phyloP scores from a whole-genome alignment of 1,284 basidiomycete genomes.

The Moesziomyces parantarcticus region DNA sequence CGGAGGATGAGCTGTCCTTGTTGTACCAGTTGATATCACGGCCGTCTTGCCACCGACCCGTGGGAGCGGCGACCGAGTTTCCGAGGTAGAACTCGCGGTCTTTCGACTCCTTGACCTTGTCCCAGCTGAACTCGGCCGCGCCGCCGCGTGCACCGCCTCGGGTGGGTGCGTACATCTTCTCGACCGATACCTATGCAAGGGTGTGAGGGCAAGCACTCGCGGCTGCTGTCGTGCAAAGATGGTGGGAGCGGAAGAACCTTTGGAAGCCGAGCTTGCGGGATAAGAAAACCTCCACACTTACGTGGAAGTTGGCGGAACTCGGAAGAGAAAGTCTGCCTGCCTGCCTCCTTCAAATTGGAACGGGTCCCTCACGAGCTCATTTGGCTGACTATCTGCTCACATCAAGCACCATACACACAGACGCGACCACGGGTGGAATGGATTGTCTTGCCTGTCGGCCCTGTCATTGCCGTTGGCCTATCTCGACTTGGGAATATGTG shows the following conservation, averaged over 20 bases:
- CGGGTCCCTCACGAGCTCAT: too few species aligned
- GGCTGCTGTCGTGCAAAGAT: not conserved
- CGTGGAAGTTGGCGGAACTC: too few species aligned
- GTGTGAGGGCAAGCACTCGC: too few species aligned
- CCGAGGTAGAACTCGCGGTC: slow-evolving; percentile 66
- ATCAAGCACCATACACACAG: too few species aligned
- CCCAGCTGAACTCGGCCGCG: slow-evolving; percentile 64
- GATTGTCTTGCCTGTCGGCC: not conserved
- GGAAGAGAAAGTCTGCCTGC: too few species aligned
- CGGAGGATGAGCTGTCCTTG: slow-evolving; percentile 40
- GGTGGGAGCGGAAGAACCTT: not conserved
- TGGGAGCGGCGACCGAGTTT: slow-evolving; percentile 64
- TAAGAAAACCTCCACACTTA: too few species aligned
- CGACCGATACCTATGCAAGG: too few species aligned
- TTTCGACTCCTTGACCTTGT: slow-evolving; percentile 61
- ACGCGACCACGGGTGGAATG: not conserved
- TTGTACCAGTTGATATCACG: slow-evolving; percentile 67
- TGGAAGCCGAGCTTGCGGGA: too few species aligned
- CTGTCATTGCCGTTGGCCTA: not conserved
- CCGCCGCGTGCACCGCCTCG: slow-evolving; percentile 64
- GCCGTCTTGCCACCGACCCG: slow-evolving; percentile 64
- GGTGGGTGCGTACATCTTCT: slow-evolving; percentile 22
- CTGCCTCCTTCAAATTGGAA: too few species aligned
- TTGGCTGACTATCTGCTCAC: not conserved
- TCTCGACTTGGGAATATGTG: slow-evolving; percentile 15